Base-by-base conservation (phyloP, 1,284 basidiomycete species). In the Ceratobasidium sp. region DNA sequence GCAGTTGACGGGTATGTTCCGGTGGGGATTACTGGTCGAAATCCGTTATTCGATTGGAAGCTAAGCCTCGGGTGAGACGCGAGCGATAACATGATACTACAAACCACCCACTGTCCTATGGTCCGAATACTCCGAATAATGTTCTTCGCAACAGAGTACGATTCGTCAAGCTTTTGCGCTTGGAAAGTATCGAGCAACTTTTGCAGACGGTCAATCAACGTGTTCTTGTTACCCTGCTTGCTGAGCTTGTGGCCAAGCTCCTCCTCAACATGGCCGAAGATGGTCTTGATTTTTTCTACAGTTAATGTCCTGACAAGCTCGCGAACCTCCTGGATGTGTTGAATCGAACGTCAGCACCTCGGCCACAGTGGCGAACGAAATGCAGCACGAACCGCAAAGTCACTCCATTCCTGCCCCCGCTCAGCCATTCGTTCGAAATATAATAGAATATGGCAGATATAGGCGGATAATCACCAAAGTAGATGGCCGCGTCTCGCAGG, bases 151-250 rank as follows among this genome's bases (percentile, higher is more conserved):
- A 61, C 48, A 29, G 56, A 34, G 48, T 72, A 72, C 7, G 56
- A 62, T 27, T 72, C 69, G 7, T 72, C 69, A 16, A 62, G 34
- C n/a, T 37, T 61, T 27, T 51, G 56, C 5, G 9, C 31, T 2
- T 53, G 48, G 43, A 72, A 46, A 48, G 8, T 34, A 27, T 72
- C 69, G 9, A 72, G 46, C 46, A 72, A 34, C 58, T 72, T 72
- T 58, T 72, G 69, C 46, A 72, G 58, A 75, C 89, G 86, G 80
- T 93, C 89, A 79, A 94, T 93, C 59, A 94, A 86, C 34, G 94
- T 92, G 77, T 91, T 89, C 80, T 95, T 95, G 83, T 91, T 92
- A 43, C 93, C 93, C n/a, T 90, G 86, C 81, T 92, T 91, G 68
- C 87, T 85, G 31, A 94, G 83, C 77, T 87, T 86, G 5, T 88